phyloP scores from a whole-genome alignment of 495 filamentous ascomycete genomes.

The Symbiotaphrina buchneri region DNA sequence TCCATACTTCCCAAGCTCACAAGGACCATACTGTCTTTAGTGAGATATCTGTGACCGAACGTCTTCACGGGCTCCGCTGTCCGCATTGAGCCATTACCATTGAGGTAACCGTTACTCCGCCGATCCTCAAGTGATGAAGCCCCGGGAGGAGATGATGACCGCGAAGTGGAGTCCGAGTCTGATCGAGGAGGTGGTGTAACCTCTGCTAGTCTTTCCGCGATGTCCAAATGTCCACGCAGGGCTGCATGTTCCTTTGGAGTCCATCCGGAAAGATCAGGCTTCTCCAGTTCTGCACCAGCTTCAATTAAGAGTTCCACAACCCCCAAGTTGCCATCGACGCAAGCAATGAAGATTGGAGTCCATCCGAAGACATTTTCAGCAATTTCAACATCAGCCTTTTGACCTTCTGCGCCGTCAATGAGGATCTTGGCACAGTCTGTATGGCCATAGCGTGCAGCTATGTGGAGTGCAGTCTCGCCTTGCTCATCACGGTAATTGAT shows the following conservation, averaged over 20 bases:
- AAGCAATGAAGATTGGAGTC: constrained; percentile 82
- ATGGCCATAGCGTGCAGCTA: constrained; percentile 78
- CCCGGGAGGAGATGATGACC: constrained; percentile 16
- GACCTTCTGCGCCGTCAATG: constrained; percentile 39
- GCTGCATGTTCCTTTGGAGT: constrained; percentile 85
- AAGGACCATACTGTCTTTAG: constrained; percentile 66
- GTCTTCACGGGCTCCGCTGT: constrained; percentile 63
- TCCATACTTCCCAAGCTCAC: constrained; percentile 92
- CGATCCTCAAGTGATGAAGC: constrained; percentile 29
- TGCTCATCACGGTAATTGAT: constrained; percentile 85
- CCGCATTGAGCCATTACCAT: constrained; percentile 16
- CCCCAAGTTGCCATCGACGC: constrained; percentile 59
- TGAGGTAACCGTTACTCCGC: constrained; percentile 20
- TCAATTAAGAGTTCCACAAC: constrained; percentile 50
- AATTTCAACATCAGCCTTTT: constrained; percentile 55
- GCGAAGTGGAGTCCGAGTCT: constrained; percentile 15
- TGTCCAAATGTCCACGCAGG: constrained; percentile 61
- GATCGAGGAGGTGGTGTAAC: constrained; percentile 17
- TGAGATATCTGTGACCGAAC: constrained; percentile 91
- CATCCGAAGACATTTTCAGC: constrained; percentile 71
- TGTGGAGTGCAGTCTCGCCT: constrained; percentile 83
- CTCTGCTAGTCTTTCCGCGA: constrained; percentile 43
- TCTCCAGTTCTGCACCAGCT: constrained; percentile 51
- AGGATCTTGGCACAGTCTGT: constrained; percentile 55
- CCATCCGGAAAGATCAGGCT: constrained; percentile 74